A percentile compares a stretch with the other conserved stretches of the same genome.
Conservation (phyloP, 2,329 filamentous ascomycete species). For the Truncatella angustata region DNA sequence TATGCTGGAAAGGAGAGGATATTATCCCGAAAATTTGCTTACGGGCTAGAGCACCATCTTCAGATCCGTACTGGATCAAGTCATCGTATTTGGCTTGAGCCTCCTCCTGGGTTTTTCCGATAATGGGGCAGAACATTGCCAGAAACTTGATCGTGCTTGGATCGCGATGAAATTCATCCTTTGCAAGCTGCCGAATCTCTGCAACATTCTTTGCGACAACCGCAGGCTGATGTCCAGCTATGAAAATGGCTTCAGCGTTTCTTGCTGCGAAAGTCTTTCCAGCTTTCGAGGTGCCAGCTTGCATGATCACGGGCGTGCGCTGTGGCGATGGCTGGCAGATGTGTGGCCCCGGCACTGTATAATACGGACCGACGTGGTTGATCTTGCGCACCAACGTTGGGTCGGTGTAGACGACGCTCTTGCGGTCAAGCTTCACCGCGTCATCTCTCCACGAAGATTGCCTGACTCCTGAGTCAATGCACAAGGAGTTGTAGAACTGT, state of each 20-base stretch:
- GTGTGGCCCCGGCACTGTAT: constrained; percentile 8
- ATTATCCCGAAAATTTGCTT: no score
- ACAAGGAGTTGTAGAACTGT: background rate
- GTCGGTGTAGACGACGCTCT: constrained; percentile 2
- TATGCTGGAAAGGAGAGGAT: no score
- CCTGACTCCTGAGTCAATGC: background rate
- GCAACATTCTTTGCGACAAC: constrained; percentile 8
- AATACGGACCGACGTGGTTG: constrained; percentile 7
- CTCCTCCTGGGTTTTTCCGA: constrained; percentile 5
- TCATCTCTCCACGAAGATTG: constrained; percentile 9
- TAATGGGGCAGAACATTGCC: constrained; percentile 7
- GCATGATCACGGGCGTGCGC: constrained; percentile 9
- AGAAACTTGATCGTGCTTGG: constrained; percentile 7
- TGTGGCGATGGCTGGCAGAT: constrained; percentile 9
- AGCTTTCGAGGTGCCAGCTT: constrained; percentile 7
- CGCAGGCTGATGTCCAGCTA: constrained; percentile 3
- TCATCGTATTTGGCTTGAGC: constrained; percentile 9
- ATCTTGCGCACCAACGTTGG: constrained; percentile 7
- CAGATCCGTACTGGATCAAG: constrained; percentile 6
- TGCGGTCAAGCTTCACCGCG: constrained; percentile 4
- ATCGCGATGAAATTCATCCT: constrained; percentile 2
- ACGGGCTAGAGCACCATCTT: constrained; percentile 7
- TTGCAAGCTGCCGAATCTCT: constrained; percentile 4
- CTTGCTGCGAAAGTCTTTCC: constrained; percentile 8
- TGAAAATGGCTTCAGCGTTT: constrained; percentile 10